phyloP scores from a whole-genome alignment of 805 yeast genomes.

The Pichia scutulata region DNA sequence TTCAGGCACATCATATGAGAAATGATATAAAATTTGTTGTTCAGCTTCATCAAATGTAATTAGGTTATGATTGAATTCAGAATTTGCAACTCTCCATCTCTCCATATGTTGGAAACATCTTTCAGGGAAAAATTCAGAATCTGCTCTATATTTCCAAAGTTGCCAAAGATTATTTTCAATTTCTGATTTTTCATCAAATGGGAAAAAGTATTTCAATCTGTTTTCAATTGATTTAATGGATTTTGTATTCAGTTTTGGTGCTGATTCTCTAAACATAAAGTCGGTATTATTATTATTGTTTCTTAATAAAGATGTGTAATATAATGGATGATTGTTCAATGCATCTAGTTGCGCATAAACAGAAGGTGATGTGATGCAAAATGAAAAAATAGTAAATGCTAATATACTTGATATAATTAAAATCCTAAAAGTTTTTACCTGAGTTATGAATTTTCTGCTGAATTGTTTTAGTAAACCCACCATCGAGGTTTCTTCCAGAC shows the following conservation, averaged over 20 bases:
- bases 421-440: not conserved
- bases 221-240: constrained; percentile 23
- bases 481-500: not conserved
- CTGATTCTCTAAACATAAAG: constrained; percentile 7
- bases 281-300: constrained; percentile 6
- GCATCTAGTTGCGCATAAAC: constrained; percentile 1
- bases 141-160: constrained; percentile 20
- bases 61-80: constrained; percentile 25
- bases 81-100: constrained; percentile 28
- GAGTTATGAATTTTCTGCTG: not conserved
- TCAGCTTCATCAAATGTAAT: constrained; percentile 25
- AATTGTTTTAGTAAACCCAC: not conserved
- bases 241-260: constrained; percentile 17
- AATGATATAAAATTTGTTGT: constrained; percentile 20
- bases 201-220: constrained; percentile 19
- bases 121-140: constrained; percentile 24
- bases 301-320: not conserved
- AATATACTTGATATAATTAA: not conserved
- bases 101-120: constrained; percentile 26
- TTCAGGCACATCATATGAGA: constrained; percentile 37
- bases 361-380: not conserved
- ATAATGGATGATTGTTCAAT: not conserved
- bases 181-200: constrained; percentile 16
- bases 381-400: constrained; percentile 1
- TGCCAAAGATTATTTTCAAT: constrained; percentile 28